Conservation (phyloP, 306 rosid genomes). For the Citrullus mucosospermus region DNA sequence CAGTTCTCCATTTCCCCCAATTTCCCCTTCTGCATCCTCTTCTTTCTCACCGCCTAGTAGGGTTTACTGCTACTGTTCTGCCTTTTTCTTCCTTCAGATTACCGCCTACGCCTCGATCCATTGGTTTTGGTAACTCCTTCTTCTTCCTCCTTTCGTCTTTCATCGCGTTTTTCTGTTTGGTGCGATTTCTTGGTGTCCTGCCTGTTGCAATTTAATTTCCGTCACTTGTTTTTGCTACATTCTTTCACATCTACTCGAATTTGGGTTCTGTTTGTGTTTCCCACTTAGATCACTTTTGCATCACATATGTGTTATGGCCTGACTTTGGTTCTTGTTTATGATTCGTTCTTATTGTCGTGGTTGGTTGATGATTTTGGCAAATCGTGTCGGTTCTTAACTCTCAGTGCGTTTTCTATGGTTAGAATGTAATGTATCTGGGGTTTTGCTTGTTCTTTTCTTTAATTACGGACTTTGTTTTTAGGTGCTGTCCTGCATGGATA, state of each 20-base stretch:
- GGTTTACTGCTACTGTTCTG: background rate
- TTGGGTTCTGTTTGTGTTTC: background rate
- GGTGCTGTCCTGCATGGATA: background rate
- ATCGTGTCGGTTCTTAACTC: background rate
- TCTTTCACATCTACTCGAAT: background rate
- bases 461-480: background rate
- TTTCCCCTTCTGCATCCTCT: background rate
- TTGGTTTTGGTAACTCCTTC: background rate
- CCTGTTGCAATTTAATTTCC: background rate
- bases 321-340: background rate
- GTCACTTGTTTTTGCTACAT: background rate
- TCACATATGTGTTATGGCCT: background rate
- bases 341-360: background rate
- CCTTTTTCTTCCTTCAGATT: background rate
- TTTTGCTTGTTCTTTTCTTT: conserved; percentile 1
- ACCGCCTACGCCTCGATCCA: background rate
- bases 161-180: background rate
- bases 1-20: background rate
- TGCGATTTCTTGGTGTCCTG: background rate
- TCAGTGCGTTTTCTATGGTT: background rate
- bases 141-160: background rate
- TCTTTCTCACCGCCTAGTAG: background rate
- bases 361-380: background rate
- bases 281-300: background rate
- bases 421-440: background rate